Evolutionary conservation across 1,139 yeast genomes (phyloP), one percentile per base, ranked within the genome.

Genomic region (Zhuliangozyma blackwelliae): DNA sequence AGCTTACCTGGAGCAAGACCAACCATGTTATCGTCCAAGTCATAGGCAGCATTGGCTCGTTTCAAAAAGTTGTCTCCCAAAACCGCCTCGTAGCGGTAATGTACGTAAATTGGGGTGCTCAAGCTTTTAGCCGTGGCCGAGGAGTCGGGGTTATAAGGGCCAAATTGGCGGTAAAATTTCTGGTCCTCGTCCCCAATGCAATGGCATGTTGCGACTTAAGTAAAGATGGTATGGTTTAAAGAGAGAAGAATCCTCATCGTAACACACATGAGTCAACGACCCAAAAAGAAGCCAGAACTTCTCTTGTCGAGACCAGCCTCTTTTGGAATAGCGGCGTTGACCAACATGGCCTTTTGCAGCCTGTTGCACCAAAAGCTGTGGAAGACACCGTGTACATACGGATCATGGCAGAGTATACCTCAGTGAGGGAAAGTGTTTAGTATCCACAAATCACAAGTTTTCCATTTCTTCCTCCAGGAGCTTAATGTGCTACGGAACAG

Each of bases 51-150:
- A 53, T 85, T 85, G 7, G 83, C 86, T 32, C 75, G 65, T 38
- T 83, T 69, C 50, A 86, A 59, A 59, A 85, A 78, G 12, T 77
- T 71, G 56, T 83, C 92, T 34, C 95, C 95, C 7, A 84, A 46
- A 30, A 58, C 44, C 20, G 52, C 41, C 36, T 40, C 47, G 25
- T 30, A 34, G 5, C 20, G 21, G 10, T 25, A 16, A 16, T 16
- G 16, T 16, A 16, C 16, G 16, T n/a, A n/a, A n/a, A n/a, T n/a
- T n/a, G n/a, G 9, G 13, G 32, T 36, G 22, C 36, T 40, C 20
- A 39, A 38, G 22, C 32, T 38, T 32, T 36, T 34, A 27, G 30
- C 39, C 26, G 51, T 33, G 3, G 46, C 22, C 3, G 54, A 49
- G 10, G 43, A 25, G 6, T 22, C 22, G 9, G 36, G 35, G 27